These are phyloP conservation scores for Rhododendron mucronatum DNA, from an alignment of 148 eudicot genomes.

Conservation along the genomic window DNA sequence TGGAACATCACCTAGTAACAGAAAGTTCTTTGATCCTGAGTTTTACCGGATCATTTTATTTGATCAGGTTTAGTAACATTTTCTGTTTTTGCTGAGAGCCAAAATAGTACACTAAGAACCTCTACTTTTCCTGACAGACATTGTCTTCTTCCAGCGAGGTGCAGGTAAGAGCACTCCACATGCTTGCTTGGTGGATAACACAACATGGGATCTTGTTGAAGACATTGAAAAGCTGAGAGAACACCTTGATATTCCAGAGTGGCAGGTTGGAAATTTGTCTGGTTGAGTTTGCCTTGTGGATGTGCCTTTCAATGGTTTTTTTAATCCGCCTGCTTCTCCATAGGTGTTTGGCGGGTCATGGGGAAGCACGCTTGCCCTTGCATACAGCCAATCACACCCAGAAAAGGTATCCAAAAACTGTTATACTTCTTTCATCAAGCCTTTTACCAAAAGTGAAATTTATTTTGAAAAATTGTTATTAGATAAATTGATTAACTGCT, in stretches of 20 bases:
- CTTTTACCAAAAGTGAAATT: background rate
- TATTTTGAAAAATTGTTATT: background rate
- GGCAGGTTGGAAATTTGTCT: constrained; percentile 61
- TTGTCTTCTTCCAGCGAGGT: constrained; percentile 58
- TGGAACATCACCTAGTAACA: constrained; percentile 88
- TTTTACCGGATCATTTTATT: constrained; percentile 85
- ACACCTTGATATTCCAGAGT: constrained; percentile 81
- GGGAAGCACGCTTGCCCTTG: constrained; percentile 99
- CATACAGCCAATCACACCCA: constrained; percentile 86
- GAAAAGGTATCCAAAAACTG: constrained; percentile 47
- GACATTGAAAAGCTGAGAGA: constrained; percentile 88
- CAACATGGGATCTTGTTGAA: constrained; percentile 92
- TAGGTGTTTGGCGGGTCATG: constrained; percentile 99
- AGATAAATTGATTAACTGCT: background rate
- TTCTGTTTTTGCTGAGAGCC: constrained; percentile 3
- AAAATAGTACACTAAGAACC: background rate
- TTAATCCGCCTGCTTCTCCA: constrained; percentile 5
- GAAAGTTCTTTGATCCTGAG: constrained; percentile 87
- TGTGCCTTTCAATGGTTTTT: constrained; percentile 6
- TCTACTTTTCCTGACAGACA: background rate
- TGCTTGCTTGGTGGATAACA: constrained; percentile 88
- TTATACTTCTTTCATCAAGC: background rate
- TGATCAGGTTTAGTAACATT: constrained; percentile 67
- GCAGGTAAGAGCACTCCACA: constrained; percentile 97
- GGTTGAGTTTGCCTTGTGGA: background rate